phyloP scores from a whole-genome alignment of 805 yeast species.

The Saturnispora ahearnii region DNA sequence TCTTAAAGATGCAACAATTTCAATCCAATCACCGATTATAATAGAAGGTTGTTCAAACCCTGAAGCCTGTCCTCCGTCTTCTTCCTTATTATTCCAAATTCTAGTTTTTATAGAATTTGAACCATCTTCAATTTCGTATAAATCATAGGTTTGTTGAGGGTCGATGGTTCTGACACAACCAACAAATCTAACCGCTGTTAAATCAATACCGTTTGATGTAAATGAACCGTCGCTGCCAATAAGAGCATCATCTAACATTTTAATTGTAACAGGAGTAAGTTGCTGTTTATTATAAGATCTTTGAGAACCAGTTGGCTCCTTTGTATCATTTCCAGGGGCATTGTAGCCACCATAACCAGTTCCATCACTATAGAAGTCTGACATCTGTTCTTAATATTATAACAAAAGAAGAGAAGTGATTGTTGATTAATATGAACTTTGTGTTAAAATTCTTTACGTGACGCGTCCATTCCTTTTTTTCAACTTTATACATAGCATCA shows the following conservation, averaged over 20 bases:
- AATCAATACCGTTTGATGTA: conserved; percentile 47
- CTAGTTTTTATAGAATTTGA: conserved; percentile 60
- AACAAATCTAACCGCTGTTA: conserved; percentile 55
- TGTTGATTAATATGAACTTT: background rate
- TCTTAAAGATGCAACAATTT: conserved; percentile 45
- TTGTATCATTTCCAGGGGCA: conserved; percentile 17
- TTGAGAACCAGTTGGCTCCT: conserved; percentile 15
- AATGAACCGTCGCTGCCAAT: conserved; percentile 62
- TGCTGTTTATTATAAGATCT: conserved; percentile 23
- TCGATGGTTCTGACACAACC: conserved; percentile 62
- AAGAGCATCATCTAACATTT: conserved; percentile 52
- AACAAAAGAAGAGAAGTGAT: background rate
- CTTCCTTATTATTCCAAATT: conserved; percentile 53
- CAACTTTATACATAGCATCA: too few relatives aligned
- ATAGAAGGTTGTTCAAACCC: conserved; percentile 23
- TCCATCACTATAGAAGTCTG: conserved; percentile 23
- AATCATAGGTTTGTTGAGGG: conserved; percentile 46
- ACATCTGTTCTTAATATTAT: conserved; percentile 15
- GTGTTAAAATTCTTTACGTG: background rate
- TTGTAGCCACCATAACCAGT: conserved; percentile 31
- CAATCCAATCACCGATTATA: conserved; percentile 48
- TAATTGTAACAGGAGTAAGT: conserved; percentile 63
- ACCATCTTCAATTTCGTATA: conserved; percentile 66
- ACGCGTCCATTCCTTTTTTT: background rate
- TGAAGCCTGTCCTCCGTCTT: conserved; percentile 41